Evolutionary conservation across 805 yeast genomes (phyloP).

Genomic region (Candida ipomoeae): DNA sequence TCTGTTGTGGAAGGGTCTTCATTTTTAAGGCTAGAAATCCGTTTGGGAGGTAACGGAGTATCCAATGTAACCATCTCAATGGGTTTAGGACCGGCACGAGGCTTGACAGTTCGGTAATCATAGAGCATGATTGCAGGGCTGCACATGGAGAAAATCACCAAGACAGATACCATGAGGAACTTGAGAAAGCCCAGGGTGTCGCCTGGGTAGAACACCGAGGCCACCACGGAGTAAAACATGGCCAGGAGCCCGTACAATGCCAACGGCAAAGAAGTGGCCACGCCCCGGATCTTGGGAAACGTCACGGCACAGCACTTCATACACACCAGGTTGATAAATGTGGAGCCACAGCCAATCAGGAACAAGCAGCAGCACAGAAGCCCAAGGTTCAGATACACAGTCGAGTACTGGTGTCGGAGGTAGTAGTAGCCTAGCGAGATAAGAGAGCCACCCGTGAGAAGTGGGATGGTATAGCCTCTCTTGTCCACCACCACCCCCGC

Average conservation of each 20-base stretch:
- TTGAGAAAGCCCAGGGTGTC: constrained; percentile 54
- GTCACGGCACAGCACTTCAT: constrained; percentile 71
- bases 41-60: neutral
- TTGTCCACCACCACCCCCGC: constrained; percentile 64
- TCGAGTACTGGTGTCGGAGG: constrained; percentile 48
- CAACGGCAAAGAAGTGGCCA: constrained; percentile 72
- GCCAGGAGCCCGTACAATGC: constrained; percentile 76
- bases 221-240: constrained; percentile 56
- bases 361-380: constrained; percentile 46
- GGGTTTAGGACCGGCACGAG: constrained; percentile 6
- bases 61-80: constrained; percentile 9
- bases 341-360: constrained; percentile 65
- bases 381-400: constrained; percentile 33
- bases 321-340: constrained; percentile 58
- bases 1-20: neutral
- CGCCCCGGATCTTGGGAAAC: constrained; percentile 64
- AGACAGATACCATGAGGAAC: constrained; percentile 40
- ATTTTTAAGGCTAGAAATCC: neutral
- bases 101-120: constrained; percentile 21
- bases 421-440: constrained; percentile 55
- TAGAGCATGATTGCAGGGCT: constrained; percentile 43
- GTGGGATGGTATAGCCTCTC: constrained; percentile 53
- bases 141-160: constrained; percentile 40
- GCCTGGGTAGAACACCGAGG: constrained; percentile 50
- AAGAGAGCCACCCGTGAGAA: constrained; percentile 46